These are phyloP conservation scores for Syncephalastrum monosporum DNA, from an alignment of 371 early-diverging fungal species.

Conservation along the genomic window DNA sequence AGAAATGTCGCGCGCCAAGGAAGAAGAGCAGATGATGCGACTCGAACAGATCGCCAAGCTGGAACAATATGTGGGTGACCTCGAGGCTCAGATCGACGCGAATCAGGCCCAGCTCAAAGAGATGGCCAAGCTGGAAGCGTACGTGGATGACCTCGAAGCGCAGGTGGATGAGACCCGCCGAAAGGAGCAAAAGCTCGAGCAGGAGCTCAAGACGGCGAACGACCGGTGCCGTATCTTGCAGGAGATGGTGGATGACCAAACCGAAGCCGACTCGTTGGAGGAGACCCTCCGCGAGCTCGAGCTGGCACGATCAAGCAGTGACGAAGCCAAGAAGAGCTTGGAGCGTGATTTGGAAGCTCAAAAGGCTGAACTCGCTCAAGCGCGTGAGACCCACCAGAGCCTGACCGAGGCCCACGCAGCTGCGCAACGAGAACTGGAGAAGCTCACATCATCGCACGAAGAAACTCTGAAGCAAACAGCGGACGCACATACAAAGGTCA, in stretches of 20 bases:
- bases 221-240: constrained; percentile 7
- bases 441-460: too few species aligned
- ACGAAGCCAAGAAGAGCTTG: too few species aligned
- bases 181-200: neutral
- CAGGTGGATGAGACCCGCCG: too few species aligned
- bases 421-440: too few species aligned
- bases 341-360: too few species aligned
- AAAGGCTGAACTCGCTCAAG: too few species aligned
- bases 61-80: constrained; percentile 12
- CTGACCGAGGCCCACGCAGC: too few species aligned
- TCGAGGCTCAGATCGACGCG: constrained; percentile 11
- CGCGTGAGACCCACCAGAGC: too few species aligned
- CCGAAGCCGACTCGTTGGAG: constrained; percentile 3
- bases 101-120: constrained; percentile 7
- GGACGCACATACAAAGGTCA: too few species aligned
- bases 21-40: constrained; percentile 20
- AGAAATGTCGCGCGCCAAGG: constrained; percentile 43
- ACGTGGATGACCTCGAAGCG: too few species aligned
- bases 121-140: constrained; percentile 4
- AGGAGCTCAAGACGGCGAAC: constrained; percentile 4
- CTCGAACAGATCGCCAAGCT: constrained; percentile 17
- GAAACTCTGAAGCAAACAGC: too few species aligned
- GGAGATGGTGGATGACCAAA: constrained; percentile 5
- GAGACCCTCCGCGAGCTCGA: constrained; percentile 7
- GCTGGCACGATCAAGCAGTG: neutral